A percentile compares a stretch with the other conserved stretches of the same genome.
Conservation (phyloP, 2,329 filamentous ascomycete genomes). For the Fusarium coffeatum region DNA sequence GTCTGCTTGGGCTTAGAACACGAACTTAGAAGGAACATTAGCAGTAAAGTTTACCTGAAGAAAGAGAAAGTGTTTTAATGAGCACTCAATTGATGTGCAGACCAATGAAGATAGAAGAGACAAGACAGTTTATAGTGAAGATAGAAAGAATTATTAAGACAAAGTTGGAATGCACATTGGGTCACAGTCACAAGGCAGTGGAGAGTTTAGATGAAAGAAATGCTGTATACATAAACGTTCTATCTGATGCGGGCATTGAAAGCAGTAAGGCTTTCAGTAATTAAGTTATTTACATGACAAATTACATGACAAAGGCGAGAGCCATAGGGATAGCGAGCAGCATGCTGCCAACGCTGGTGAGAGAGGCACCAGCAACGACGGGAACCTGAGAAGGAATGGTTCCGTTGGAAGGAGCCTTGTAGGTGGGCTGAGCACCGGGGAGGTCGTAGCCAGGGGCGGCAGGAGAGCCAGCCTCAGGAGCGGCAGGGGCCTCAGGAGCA, state of each 20-base stretch:
- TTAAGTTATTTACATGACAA: conserved; percentile 34
- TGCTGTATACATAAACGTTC: conserved; percentile 1
- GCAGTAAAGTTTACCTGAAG: neutral
- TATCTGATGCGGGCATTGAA: conserved; percentile 14
- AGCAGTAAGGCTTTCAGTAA: conserved; percentile 28
- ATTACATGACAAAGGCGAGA: conserved; percentile 32
- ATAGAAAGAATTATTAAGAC: neutral
- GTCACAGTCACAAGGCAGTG: neutral
- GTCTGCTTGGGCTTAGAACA: neutral
- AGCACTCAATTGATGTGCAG: neutral
- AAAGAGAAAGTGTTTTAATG: neutral
- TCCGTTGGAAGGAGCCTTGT: conserved; percentile 27
- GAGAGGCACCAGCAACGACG: conserved; percentile 26
- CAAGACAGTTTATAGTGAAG: neutral
- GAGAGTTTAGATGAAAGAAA: neutral
- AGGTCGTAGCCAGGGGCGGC: conserved; percentile 4
- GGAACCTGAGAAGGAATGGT: conserved; percentile 23
- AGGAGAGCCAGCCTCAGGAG: neutral
- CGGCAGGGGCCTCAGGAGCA: neutral
- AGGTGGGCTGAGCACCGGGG: conserved; percentile 21
- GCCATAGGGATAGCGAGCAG: conserved; percentile 25
- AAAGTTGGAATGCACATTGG: neutral
- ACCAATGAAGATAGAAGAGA: neutral
- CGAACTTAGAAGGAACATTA: neutral
- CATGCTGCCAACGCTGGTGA: conserved; percentile 22